Conservation (phyloP, 1,139 yeast species). For the Suhomyces anneliseae region DNA sequence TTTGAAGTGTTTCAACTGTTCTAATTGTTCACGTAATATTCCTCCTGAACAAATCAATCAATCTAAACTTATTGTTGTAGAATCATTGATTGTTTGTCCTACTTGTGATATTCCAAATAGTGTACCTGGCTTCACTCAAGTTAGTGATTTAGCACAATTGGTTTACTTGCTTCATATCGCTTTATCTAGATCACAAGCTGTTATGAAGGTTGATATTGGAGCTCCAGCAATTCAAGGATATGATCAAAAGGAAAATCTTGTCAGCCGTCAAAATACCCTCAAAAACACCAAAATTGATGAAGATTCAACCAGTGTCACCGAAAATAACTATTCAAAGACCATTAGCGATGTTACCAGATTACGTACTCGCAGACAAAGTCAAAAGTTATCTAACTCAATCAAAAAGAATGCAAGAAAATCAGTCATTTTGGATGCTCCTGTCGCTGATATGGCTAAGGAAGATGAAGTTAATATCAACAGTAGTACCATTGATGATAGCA, state of each 20-base stretch:
- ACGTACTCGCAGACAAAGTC: constrained; percentile 72
- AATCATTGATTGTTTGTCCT: constrained; percentile 50
- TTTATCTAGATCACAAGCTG: constrained; percentile 70
- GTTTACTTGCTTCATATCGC: constrained; percentile 81
- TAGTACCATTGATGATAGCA: constrained; percentile 20
- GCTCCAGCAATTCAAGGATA: not conserved
- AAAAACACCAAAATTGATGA: constrained; percentile 15
- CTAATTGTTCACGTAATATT: constrained; percentile 47
- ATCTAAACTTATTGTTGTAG: constrained; percentile 26
- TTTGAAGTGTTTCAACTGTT: constrained; percentile 65
- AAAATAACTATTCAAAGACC: constrained; percentile 61
- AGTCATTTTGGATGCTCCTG: constrained; percentile 53
- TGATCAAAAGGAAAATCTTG: constrained; percentile 7
- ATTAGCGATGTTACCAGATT: constrained; percentile 75
- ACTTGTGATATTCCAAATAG: constrained; percentile 52
- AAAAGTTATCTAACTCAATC: constrained; percentile 56
- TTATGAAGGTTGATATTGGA: constrained; percentile 42
- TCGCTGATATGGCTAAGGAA: constrained; percentile 47
- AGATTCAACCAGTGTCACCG: constrained; percentile 21
- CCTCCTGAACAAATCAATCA: constrained; percentile 33
- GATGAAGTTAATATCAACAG: constrained; percentile 11
- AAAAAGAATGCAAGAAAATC: constrained; percentile 50
- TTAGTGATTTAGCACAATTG: constrained; percentile 71
- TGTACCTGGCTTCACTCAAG: constrained; percentile 59
- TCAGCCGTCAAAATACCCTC: constrained; percentile 2